A percentile compares a stretch with the other conserved stretches of the same genome.
Conservation (phyloP, 2,329 filamentous ascomycete species). For the Diplodia mutila region DNA sequence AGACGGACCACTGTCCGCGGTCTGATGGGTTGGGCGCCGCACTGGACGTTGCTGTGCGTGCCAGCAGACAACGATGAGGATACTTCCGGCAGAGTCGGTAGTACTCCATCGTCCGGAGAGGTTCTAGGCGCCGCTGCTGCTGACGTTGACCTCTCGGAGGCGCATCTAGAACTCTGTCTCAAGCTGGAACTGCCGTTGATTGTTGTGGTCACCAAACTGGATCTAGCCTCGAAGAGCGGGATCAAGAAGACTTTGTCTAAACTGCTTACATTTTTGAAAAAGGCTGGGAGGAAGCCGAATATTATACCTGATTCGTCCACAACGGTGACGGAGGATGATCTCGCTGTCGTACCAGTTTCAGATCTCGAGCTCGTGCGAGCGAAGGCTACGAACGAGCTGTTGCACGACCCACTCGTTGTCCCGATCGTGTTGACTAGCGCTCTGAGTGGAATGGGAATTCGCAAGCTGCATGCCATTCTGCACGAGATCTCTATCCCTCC, state of each 20-base stretch:
- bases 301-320: constrained; percentile 57
- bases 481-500: constrained; percentile 69
- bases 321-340: constrained; percentile 47
- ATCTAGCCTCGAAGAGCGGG: constrained; percentile 75
- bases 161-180: constrained; percentile 83
- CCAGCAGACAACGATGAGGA: constrained; percentile 73
- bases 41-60: constrained; percentile 89
- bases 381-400: constrained; percentile 35
- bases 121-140: constrained; percentile 55
- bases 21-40: constrained; percentile 92
- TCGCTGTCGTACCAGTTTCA: constrained; percentile 57
- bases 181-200: constrained; percentile 77
- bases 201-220: constrained; percentile 87
- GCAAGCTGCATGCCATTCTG: constrained; percentile 79
- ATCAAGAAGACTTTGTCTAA: constrained; percentile 72
- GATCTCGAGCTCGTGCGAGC: constrained; percentile 62
- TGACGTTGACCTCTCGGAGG: constrained; percentile 72
- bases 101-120: constrained; percentile 57
- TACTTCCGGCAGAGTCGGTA: constrained; percentile 44
- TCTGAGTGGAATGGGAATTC: constrained; percentile 81
- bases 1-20: constrained; percentile 85
- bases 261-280: constrained; percentile 77
- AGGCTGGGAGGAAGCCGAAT: constrained; percentile 71
- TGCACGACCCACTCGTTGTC: constrained; percentile 60
- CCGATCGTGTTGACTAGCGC: constrained; percentile 89